Evolutionary conservation across 768 basidiomycete species (phyloP), one percentile per base, ranked within the genome.

Genomic region (Aureoboletus auriporus): DNA sequence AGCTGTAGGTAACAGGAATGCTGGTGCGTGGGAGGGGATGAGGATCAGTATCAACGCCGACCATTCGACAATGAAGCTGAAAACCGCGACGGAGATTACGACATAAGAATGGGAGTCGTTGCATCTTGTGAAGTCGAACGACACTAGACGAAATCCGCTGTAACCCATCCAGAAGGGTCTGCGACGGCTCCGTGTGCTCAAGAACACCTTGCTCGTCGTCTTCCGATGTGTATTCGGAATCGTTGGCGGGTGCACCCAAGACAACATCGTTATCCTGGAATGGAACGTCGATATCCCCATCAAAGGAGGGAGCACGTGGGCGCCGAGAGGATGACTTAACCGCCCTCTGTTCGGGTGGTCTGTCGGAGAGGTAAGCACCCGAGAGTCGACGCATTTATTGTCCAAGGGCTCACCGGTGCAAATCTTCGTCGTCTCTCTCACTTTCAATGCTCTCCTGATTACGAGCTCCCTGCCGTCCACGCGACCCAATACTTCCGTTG

Each of bases 71-170:
- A 17, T 69, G 69, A 16, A 51, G 34, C n/a, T 46, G 51, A 57
- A 86, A 86, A 1, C 78, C 78, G 3, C 42, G 55, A 12, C 71
- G 69, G 14, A 86, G 56, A 53, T 78, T 79, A 10, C 79, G 76
- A 26, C 61, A 66, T 17, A 83, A 67, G 58, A 86, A 86, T 0
- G 84, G 84, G 6, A 84, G 70, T 43, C 67, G 68, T 13, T 51
- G 54, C 10, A 67, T 65, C 20, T 58, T 60, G 31, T 72, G 71
- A 62, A 78, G 68, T 16, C 69, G 70, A 37, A 70, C 50, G 4
- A 60, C 54, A 1, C 68, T 51, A 1, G 65, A 56, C 0, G 64
- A 63, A 14, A 74, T 47, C 11, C 50, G 49, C 44, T 74, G 66
- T 11, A 77, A 50, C 11, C 66, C 68, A 5, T 62, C 48, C 27